Conservation (phyloP, 495 filamentous ascomycete genomes). For the Penicillium angulare region DNA sequence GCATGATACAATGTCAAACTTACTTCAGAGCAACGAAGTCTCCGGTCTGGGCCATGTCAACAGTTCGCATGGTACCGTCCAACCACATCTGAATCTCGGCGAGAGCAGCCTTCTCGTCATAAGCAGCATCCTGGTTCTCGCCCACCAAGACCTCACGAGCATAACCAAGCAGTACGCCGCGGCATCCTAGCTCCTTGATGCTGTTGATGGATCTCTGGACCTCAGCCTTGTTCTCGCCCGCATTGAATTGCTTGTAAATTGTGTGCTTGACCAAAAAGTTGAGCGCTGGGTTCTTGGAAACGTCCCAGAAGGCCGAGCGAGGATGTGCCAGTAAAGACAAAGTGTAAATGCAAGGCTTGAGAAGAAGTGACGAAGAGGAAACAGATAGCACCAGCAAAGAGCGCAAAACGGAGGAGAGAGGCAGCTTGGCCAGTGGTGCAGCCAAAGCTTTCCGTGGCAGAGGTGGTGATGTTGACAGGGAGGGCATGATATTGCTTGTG, state of each 20-base stretch:
- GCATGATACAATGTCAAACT: slow-evolving; percentile 24
- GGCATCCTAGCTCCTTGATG: slow-evolving; percentile 46
- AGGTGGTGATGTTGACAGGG: slow-evolving; percentile 12
- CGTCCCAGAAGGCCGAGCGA: slow-evolving; percentile 49
- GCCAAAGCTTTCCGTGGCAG: slow-evolving; percentile 20
- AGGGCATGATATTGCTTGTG: slow-evolving; percentile 25
- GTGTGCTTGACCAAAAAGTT: slow-evolving; percentile 46
- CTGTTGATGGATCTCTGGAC: slow-evolving; percentile 42
- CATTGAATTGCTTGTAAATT: slow-evolving; percentile 53
- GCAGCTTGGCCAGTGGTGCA: slow-evolving; percentile 68
- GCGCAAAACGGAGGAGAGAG: slow-evolving; percentile 70
- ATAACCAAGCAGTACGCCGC: slow-evolving; percentile 49
- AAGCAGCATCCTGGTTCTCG: slow-evolving; percentile 31
- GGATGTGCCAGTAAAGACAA: slow-evolving; percentile 72
- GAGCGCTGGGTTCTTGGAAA: slow-evolving; percentile 46
- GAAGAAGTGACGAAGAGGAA: slow-evolving; percentile 72
- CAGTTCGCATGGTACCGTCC: slow-evolving; percentile 71
- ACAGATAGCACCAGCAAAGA: slow-evolving; percentile 75
- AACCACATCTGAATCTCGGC: slow-evolving; percentile 72
- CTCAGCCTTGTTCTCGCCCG: slow-evolving; percentile 47
- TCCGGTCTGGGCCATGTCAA: slow-evolving; percentile 67
- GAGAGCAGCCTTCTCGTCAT: slow-evolving; percentile 36
- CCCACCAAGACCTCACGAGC: slow-evolving; percentile 46
- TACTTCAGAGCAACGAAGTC: slow-evolving; percentile 89
- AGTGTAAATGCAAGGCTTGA: slow-evolving; percentile 66